Conservation (phyloP, 371 early-diverging fungal species). For the Apophysomyces trapeziformis region DNA sequence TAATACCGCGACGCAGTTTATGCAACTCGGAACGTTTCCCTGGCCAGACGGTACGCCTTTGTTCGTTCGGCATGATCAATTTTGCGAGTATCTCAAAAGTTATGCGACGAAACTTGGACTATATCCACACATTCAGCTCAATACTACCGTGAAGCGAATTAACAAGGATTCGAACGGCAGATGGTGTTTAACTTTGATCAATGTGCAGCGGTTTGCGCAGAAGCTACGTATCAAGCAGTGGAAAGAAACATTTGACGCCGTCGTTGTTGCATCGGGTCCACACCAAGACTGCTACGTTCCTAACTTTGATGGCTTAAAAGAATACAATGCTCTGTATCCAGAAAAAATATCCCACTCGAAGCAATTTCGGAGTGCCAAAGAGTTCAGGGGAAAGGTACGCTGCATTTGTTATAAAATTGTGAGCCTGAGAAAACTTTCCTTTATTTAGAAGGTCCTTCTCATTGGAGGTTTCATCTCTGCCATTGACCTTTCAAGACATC, state of each 20-base stretch:
- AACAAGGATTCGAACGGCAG: slow-evolving; percentile 17
- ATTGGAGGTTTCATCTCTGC: slow-evolving; percentile 46
- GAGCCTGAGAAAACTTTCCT: not conserved
- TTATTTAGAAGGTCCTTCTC: slow-evolving; percentile 38
- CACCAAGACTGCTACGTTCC: slow-evolving; percentile 43
- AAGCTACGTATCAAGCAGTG: slow-evolving; percentile 21
- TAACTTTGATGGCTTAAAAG: slow-evolving; percentile 30
- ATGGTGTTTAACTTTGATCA: slow-evolving; percentile 12
- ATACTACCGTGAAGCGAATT: slow-evolving; percentile 37
- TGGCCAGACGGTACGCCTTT: slow-evolving; percentile 31
- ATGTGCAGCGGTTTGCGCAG: slow-evolving; percentile 20
- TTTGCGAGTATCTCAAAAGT: slow-evolving; percentile 34
- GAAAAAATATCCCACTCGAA: slow-evolving; percentile 35
- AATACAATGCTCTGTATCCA: slow-evolving; percentile 34
- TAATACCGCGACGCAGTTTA: slow-evolving; percentile 24
- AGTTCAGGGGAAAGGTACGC: slow-evolving; percentile 41
- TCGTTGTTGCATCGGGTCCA: slow-evolving; percentile 39
- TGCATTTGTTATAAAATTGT: not conserved
- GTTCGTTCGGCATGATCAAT: slow-evolving; percentile 31
- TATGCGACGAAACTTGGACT: slow-evolving; percentile 32
- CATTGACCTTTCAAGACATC: slow-evolving; percentile 34
- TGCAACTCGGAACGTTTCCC: slow-evolving; percentile 26
- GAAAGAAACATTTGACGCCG: slow-evolving; percentile 46
- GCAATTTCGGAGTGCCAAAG: slow-evolving; percentile 38
- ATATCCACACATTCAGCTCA: slow-evolving; percentile 29